phyloP scores from a whole-genome alignment of 305 asterid species.

The Fraxinus velutina region DNA sequence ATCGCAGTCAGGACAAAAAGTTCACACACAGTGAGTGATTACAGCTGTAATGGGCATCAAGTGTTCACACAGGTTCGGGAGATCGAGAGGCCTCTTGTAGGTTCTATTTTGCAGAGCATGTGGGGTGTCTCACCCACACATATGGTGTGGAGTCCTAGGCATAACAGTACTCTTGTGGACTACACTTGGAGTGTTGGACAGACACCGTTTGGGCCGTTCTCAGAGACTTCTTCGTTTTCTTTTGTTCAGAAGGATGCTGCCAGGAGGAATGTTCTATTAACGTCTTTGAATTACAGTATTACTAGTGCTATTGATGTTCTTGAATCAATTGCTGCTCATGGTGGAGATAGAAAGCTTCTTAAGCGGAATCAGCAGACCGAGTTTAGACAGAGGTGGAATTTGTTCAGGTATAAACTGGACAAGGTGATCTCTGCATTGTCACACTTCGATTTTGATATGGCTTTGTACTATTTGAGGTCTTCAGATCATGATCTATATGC shows the following conservation, averaged over 20 bases:
- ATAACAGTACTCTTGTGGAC: constrained; percentile 67
- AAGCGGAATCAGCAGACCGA: constrained; percentile 50
- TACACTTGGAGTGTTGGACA: constrained; percentile 94
- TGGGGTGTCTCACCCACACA: constrained; percentile 94
- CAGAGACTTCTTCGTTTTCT: constrained; percentile 67
- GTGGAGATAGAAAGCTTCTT: constrained; percentile 78
- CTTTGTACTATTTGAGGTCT: constrained; percentile 64
- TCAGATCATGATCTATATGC: constrained; percentile 85
- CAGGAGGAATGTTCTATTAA: constrained; percentile 73
- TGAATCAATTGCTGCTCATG: constrained; percentile 69
- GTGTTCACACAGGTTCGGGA: constrained; percentile 73
- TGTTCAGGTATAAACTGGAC: constrained; percentile 82
- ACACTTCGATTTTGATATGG: constrained; percentile 83
- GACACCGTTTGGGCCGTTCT: constrained; percentile 93
- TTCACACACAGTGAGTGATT: constrained; percentile 85
- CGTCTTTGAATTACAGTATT: constrained; percentile 64
- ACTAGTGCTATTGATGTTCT: constrained; percentile 72
- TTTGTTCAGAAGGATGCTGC: constrained; percentile 96
- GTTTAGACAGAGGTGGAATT: constrained; percentile 75
- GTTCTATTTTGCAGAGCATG: constrained; percentile 93
- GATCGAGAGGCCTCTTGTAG: constrained; percentile 82
- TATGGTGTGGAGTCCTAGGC: constrained; percentile 85
- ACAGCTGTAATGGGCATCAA: constrained; percentile 77
- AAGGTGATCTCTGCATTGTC: constrained; percentile 74
- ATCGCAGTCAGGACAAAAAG: constrained; percentile 82